phyloP scores from a whole-genome alignment of 176 grass and related monocot species.

The Poa annua region DNA sequence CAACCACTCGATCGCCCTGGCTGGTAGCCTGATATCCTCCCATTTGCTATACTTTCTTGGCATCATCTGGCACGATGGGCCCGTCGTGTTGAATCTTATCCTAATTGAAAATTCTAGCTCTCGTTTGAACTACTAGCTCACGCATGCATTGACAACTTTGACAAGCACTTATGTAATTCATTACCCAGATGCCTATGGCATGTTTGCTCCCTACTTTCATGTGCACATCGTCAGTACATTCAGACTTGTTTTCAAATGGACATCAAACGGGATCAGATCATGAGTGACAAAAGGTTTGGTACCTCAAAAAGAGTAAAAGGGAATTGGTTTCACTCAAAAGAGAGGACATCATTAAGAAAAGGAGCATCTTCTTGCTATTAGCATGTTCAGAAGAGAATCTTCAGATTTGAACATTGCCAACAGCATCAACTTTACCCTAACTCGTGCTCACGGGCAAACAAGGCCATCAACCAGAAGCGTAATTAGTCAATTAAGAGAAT shows the following conservation, averaged over 20 bases:
- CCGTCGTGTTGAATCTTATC: slow-evolving; percentile 28
- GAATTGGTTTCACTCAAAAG: slow-evolving; percentile 14
- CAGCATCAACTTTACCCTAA: slow-evolving; percentile 9
- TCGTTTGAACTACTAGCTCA: slow-evolving; percentile 29
- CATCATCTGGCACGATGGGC: slow-evolving; percentile 46
- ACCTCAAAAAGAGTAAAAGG: slow-evolving; percentile 17
- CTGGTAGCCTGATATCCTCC: slow-evolving; percentile 39
- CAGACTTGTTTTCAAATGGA: slow-evolving; percentile 44
- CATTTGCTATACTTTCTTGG: slow-evolving; percentile 35
- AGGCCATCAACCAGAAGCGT: not conserved
- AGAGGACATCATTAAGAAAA: slow-evolving; percentile 5
- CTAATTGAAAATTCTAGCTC: slow-evolving; percentile 7
- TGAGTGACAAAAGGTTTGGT: slow-evolving; percentile 33
- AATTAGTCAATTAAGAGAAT: not conserved
- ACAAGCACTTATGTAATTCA: not conserved
- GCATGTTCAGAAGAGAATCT: slow-evolving; percentile 15
- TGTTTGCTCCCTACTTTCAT: slow-evolving; percentile 47
- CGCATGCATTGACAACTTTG: slow-evolving; percentile 15
- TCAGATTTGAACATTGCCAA: slow-evolving; percentile 37
- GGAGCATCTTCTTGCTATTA: slow-evolving; percentile 30
- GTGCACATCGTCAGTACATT: slow-evolving; percentile 35
- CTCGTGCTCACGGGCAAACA: slow-evolving; percentile 12
- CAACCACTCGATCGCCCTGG: slow-evolving; percentile 20
- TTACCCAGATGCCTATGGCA: slow-evolving; percentile 33
- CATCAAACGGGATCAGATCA: not conserved